Conservation (phyloP, 129 eudicot genomes). For the Arctium lappa region DNA sequence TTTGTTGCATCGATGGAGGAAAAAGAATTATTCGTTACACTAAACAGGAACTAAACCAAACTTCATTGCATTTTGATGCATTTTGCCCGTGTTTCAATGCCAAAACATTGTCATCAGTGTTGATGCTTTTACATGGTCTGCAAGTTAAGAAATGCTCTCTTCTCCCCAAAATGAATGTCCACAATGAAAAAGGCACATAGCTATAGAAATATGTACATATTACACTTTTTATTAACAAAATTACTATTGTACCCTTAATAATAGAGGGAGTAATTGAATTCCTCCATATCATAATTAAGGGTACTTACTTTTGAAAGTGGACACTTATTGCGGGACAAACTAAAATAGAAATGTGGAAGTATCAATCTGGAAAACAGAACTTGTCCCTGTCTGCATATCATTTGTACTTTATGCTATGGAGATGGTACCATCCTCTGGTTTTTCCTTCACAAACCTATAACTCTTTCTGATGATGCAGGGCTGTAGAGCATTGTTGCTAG, state of each 20-base stretch:
- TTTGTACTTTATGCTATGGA: background rate
- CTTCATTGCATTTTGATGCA: background rate
- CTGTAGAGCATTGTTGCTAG: constrained; percentile 83
- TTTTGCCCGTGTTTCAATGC: background rate
- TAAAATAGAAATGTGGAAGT: background rate
- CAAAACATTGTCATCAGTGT: background rate
- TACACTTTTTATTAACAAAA: background rate
- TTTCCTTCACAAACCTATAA: background rate
- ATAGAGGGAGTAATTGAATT: background rate
- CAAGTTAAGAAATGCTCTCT: background rate
- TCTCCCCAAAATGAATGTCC: background rate
- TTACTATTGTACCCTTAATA: background rate
- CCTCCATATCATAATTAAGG: background rate
- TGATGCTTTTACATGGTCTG: background rate
- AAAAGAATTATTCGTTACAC: background rate
- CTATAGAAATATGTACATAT: background rate
- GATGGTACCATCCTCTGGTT: background rate
- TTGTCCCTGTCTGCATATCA: background rate
- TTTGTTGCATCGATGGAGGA: background rate
- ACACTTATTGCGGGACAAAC: background rate
- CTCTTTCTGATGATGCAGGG: constrained; percentile 55
- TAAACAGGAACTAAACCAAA: background rate
- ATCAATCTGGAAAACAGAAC: background rate
- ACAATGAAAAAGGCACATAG: background rate
- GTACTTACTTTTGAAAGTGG: no score